Base-by-base conservation (phyloP, 2,329 filamentous ascomycete genomes). In the Hypoxylon sp. region DNA sequence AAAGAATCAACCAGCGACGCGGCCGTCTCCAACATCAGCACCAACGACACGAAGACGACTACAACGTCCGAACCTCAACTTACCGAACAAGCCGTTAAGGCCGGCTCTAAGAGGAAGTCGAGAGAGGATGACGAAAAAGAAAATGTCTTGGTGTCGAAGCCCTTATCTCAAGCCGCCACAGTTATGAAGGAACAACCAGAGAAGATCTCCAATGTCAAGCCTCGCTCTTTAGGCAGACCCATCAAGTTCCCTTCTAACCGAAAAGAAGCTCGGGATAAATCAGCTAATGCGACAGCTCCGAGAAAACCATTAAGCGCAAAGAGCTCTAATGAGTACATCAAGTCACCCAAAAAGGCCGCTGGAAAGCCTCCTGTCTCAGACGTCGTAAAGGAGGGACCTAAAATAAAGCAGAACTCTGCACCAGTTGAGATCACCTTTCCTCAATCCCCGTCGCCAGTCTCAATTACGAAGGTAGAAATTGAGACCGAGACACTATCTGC, bases 281-380 rank as follows among this genome's bases (percentile, higher is more conserved):
- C 65, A 6, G 48, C 55, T 1, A 34, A 27, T 29, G 48, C 56
- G 16, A 62, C 64, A n/a, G 52, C 62, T 1, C 57, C 67, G 25
- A 76, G 81, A 38, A 79, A 75, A 49, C 78, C 81, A 1, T 70
- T 85, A 7, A 71, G 76, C 5, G 72, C 74, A 34, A 87, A 87
- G 69, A 87, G 74, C 68, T 79, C 80, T 11, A 86, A 86, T 61
- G 76, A 83, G 46, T 78, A 81, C 58, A 64, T 87, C 31, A 72
- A 74, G 20, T 86, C 84, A 2, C 83, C 83, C 0, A 82, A 76
- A 63, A 86, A 86, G 65, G 58, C 56, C 2, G 36, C 67, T 1
- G 78, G 74, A 43, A 52, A 66, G 7, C 25, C 60, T 2, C 43
- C 57, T 7, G 45, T 57, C 3, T 73, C 77, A 20, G 74, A 78